These are phyloP conservation scores for Trifolium subterraneum DNA, from an alignment of 306 rosid genomes.

Conservation along the genomic window DNA sequence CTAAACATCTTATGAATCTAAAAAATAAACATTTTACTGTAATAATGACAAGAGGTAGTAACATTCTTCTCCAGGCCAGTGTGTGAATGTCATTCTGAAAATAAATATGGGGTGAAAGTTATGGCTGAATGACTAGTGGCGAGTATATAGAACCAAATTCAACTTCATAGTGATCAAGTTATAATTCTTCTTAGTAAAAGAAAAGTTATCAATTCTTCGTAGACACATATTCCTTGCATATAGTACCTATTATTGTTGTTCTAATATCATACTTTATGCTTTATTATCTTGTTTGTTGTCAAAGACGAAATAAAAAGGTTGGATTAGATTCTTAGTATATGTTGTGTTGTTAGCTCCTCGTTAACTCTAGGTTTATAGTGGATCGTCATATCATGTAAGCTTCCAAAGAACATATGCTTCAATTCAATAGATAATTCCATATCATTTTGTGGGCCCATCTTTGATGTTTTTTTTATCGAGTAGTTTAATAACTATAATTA, in stretches of 20 bases:
- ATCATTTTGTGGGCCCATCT: neutral
- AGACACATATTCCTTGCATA: neutral
- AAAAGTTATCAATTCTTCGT: neutral
- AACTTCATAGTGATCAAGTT: neutral
- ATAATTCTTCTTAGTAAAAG: neutral
- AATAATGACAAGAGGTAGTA: too few relatives aligned
- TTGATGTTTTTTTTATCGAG: too few relatives aligned
- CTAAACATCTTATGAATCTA: too few relatives aligned
- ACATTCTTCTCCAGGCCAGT: too few relatives aligned
- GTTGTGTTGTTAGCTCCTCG: conserved; percentile 33
- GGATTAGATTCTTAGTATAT: conserved; percentile 21
- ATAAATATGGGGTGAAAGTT: too few relatives aligned
- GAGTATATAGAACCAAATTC: too few relatives aligned
- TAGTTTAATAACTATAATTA: too few relatives aligned
- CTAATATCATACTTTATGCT: neutral
- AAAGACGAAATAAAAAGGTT: conserved; percentile 1
- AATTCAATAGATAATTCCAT: neutral
- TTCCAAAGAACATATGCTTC: conserved; percentile 17
- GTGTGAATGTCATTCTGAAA: too few relatives aligned
- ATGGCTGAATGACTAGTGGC: too few relatives aligned
- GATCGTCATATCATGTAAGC: conserved; percentile 6
- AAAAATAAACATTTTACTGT: too few relatives aligned
- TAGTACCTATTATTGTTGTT: too few relatives aligned
- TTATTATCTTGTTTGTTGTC: neutral
- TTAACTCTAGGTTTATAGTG: conserved; percentile 3